phyloP scores from a whole-genome alignment of 345 rosid genomes.

The Gossypium rotundifolium region DNA sequence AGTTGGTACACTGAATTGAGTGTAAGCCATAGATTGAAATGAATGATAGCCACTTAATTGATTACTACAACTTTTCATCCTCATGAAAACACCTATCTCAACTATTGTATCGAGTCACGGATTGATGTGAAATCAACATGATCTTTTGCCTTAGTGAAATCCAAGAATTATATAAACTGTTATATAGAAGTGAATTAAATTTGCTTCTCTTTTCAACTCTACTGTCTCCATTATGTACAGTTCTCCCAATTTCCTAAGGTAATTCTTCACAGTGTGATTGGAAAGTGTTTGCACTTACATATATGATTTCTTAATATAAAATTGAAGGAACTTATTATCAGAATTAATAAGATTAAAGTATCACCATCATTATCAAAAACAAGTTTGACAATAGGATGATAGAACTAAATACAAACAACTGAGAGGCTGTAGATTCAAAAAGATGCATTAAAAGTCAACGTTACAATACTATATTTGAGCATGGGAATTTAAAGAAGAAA shows the following conservation, averaged over 20 bases:
- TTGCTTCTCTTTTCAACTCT: neutral
- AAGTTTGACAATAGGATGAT: neutral
- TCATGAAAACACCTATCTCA: neutral
- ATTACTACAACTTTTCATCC: neutral
- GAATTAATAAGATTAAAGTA: neutral
- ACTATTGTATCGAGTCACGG: neutral
- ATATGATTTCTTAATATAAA: too few relatives aligned
- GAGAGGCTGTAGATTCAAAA: neutral
- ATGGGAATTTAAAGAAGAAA: neutral
- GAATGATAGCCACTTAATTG: neutral
- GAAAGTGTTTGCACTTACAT: too few relatives aligned
- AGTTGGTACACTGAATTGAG: neutral
- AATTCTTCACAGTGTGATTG: too few relatives aligned
- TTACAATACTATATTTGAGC: neutral
- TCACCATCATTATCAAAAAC: neutral
- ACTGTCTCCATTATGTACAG: neutral
- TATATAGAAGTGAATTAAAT: neutral
- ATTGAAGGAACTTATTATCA: neutral
- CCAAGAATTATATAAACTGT: neutral
- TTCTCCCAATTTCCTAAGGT: neutral
- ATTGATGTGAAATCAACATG: neutral
- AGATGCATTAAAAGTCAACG: neutral
- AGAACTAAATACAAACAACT: neutral
- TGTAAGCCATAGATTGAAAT: neutral
- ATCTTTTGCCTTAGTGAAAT: neutral